Evolutionary conservation across 2,329 filamentous ascomycete species (phyloP), one percentile per base, ranked within the genome.

Genomic region (Fusarium miscanthi): DNA sequence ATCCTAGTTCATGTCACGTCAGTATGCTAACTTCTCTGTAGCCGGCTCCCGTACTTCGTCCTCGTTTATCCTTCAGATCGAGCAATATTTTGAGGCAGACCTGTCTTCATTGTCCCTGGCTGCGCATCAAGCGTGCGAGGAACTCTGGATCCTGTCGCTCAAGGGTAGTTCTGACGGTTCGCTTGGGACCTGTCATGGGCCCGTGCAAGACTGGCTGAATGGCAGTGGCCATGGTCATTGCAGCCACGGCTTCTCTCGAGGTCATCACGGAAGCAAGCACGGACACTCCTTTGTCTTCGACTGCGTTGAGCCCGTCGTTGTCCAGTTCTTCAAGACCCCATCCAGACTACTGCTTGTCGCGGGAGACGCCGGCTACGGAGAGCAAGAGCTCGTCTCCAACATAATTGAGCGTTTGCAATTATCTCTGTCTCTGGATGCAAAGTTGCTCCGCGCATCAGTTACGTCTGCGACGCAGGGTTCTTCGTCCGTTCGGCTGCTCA

Each of bases 1-100:
- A 23, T 2, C 2, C 5, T 13, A 1, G 3, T 14, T 19, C 5
- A 17, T 38, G 17, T 5, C 4, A 5, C 4, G 5, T 13, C 3
- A 1, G 14, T 19, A 7, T 30, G 4, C 51, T 54, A 54, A 54
- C 7, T 3, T 10, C 21, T 42, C 1, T 11, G 2, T 12, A 54
- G 51, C 51, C 14, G 51, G 51, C 5, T 54, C 51, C 16, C 37
- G 21, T 5, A 54, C 37, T 8, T 31, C 51, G 3, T 41, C 51
- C 10, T 54, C 51, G 3, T 25, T 54, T 31, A 31, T 42, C 14
- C 51, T 54, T 9, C 51, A 54, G 21, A 54, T 54, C 37, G 51
- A 54, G 2, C 51, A 54, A 54, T 54, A 54, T 7, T 54, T 54
- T 9, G 51, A 54, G 6, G 25, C 37, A 1, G 51, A 54, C 2